Evolutionary conservation across 306 rosid genomes (phyloP).

Genomic region (Ormosia semicastrata): DNA sequence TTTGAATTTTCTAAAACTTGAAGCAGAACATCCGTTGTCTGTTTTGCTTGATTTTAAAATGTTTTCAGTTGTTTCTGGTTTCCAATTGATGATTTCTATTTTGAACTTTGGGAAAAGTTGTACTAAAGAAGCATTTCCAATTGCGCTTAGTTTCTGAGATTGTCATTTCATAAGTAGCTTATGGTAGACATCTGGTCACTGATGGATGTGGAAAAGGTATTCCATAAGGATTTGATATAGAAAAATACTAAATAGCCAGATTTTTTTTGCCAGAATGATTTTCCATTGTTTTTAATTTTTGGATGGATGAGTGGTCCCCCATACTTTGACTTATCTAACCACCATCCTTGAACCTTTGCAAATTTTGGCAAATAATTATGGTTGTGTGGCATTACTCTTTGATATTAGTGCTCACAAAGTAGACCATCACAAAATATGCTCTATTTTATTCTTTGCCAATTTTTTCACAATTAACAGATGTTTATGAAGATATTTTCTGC

Average conservation of each 20-base stretch:
- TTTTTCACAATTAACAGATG: background rate
- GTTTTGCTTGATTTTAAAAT: background rate
- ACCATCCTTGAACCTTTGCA: no score
- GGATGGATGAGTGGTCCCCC: no score
- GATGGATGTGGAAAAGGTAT: background rate
- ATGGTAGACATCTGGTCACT: background rate
- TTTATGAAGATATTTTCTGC: background rate
- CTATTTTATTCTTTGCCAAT: background rate
- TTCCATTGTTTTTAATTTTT: no score
- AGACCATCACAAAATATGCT: background rate
- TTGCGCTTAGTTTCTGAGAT: background rate
- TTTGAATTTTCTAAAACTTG: background rate
- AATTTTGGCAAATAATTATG: no score
- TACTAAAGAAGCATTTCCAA: background rate
- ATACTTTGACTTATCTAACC: no score
- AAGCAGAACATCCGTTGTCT: background rate
- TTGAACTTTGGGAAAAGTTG: background rate
- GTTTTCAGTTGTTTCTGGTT: background rate
- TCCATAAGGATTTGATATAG: background rate
- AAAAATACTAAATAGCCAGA: no score
- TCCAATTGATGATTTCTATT: background rate
- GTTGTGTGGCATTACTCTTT: no score
- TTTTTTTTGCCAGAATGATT: no score
- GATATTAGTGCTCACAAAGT: background rate
- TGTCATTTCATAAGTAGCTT: conserved; percentile 30